Evolutionary conservation across 202 grass and related monocot genomes (phyloP).

Genomic region (Zizania palustris): DNA sequence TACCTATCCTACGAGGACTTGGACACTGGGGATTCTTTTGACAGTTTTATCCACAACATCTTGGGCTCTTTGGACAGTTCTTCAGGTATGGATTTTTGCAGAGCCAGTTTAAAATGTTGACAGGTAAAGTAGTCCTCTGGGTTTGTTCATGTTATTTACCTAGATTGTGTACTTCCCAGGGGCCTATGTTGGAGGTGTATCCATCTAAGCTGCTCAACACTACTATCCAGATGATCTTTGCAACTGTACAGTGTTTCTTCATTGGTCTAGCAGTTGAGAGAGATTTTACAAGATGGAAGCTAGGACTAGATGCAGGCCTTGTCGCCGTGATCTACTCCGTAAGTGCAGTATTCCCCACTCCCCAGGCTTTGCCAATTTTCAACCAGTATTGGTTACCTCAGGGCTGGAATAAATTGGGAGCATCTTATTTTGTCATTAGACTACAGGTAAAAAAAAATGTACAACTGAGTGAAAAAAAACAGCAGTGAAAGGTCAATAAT

Average conservation of each 20-base stretch:
- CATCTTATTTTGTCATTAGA: neutral
- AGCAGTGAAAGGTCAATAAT: neutral
- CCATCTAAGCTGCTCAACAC: slow-evolving; percentile 64
- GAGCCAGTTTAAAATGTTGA: neutral
- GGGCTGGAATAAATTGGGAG: neutral
- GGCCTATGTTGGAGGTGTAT: slow-evolving; percentile 45
- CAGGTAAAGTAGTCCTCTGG: neutral
- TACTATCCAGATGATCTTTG: slow-evolving; percentile 55
- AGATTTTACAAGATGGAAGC: slow-evolving; percentile 58
- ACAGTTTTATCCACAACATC: slow-evolving; percentile 42
- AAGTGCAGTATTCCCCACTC: slow-evolving; percentile 15
- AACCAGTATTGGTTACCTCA: neutral
- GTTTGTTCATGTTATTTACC: slow-evolving; percentile 14
- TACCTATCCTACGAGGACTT: slow-evolving; percentile 28
- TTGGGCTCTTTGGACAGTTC: slow-evolving; percentile 60
- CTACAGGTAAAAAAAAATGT: neutral
- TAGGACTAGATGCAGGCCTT: slow-evolving; percentile 40
- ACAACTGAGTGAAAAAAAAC: neutral
- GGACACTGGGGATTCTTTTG: slow-evolving; percentile 52
- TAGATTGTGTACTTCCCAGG: slow-evolving; percentile 30
- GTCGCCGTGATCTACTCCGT: slow-evolving; percentile 46
- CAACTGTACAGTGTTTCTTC: slow-evolving; percentile 53
- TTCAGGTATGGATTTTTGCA: slow-evolving; percentile 42
- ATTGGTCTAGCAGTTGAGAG: slow-evolving; percentile 49
- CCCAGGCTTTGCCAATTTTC: neutral